Percentiles rank a stretch among this genome's conserved stretches.
Evolutionary conservation across 1,284 basidiomycete genomes (phyloP).

Genomic region (Cutaneotrichosporon cavernicola): DNA sequence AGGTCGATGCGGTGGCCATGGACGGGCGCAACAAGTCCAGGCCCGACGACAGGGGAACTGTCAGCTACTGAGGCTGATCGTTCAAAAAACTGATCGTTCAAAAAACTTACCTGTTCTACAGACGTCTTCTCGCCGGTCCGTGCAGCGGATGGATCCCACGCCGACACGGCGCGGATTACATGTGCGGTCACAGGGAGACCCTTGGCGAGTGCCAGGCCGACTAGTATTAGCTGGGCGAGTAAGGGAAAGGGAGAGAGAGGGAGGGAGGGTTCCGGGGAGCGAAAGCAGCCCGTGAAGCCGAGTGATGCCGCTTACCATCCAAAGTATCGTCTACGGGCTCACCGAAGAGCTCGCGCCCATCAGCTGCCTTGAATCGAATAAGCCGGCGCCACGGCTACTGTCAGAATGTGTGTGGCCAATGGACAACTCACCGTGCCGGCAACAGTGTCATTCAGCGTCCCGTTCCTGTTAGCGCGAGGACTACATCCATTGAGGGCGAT

Average conservation of each 20-base stretch:
- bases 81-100: not conserved
- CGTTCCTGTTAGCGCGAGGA: not conserved
- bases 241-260: no score
- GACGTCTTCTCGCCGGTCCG: slow-evolving; percentile 16
- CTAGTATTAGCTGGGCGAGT: slow-evolving; percentile 16
- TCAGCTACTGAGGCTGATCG: not conserved
- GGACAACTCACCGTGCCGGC: not conserved
- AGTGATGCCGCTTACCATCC: slow-evolving; percentile 30
- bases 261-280: no score
- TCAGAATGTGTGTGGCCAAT: not conserved
- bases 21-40: not conserved
- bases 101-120: slow-evolving; percentile 17
- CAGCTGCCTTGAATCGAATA: slow-evolving; percentile 32
- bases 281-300: not conserved
- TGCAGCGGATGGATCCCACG: slow-evolving; percentile 29
- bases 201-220: slow-evolving; percentile 42
- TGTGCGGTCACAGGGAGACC: slow-evolving; percentile 26
- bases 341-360: slow-evolving; percentile 31
- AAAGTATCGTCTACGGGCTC: slow-evolving; percentile 35
- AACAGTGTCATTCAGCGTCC: not conserved
- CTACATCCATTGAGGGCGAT: not conserved
- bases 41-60: not conserved
- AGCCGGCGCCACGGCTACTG: slow-evolving; percentile 32
- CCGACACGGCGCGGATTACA: slow-evolving; percentile 25
- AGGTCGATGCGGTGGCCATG: not conserved